Base-by-base conservation (phyloP, 148 eudicot species). In the Camellia sinensis region DNA sequence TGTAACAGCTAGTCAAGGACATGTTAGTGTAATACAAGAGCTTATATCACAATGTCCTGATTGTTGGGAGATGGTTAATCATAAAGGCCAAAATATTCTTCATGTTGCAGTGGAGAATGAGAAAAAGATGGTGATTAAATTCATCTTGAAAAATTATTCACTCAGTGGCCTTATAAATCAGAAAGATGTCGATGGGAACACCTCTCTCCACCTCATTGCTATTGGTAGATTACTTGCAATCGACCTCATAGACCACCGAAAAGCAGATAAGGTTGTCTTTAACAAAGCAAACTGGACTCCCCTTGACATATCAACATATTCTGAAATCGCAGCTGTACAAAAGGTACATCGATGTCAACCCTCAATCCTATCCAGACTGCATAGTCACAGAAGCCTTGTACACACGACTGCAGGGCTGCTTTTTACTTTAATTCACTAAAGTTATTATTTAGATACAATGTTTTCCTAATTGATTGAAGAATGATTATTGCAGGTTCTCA, bases 181-280 rank as follows among this genome's bases (percentile, higher is more conserved):
- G 71, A 71, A 69, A 44, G 84, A 82, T 29, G 56, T 5, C 11
- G 72, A 82, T 5, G 84, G 84, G 0, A 71, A 82, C 57, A 82
- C 84, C 3, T 78, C 84, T 48, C 84, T 82, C 19, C 84, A 82
- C 67, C 53, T 82, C 22, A 62, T 76, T 71, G 71, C 80, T 52
- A 50, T 52, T 29, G 22, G 67, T 7, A 69, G 18, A 10, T 52
- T 7, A 9, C 45, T 45, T 29, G 69, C 15, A 11, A 56, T 19
- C 1, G 17, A 17, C 4, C 74, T 71, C 19, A 43, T 82, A 10
- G 1, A n/a, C 2, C 78, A 78, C 48, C 73, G 13, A 1, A 64
- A 21, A 17, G 76, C 67, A 19, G 61, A 77, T 3, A 59, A 12
- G 19, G 40, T 44, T 19, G 66, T 77, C 8, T 73, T 78, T 40